These are phyloP conservation scores for Ilyonectria sp. DNA, from an alignment of 2,329 filamentous ascomycete genomes.

Conservation along the genomic window DNA sequence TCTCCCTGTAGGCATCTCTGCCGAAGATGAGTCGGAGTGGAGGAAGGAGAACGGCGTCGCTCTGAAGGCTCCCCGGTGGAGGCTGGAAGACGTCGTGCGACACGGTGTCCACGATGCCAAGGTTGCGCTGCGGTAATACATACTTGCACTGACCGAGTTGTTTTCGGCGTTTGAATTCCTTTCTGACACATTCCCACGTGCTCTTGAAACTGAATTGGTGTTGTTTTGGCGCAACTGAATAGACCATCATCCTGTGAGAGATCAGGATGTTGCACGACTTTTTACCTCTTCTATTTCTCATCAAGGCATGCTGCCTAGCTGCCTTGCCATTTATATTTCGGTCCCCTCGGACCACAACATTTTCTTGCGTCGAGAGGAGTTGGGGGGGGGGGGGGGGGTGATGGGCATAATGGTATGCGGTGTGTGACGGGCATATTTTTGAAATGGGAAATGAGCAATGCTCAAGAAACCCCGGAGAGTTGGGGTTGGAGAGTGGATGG, in stretches of 20 bases:
- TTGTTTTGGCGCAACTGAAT: constrained; percentile 44
- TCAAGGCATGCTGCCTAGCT: constrained; percentile 27
- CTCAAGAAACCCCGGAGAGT: constrained; percentile 30
- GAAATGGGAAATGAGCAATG: constrained; percentile 44
- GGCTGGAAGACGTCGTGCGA: constrained; percentile 84
- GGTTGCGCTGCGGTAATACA: constrained; percentile 73
- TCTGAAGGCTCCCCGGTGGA: constrained; percentile 84
- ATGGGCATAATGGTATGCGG: constrained; percentile 32
- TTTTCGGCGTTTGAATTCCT: constrained; percentile 46
- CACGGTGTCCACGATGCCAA: constrained; percentile 84
- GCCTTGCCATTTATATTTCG: constrained; percentile 28
- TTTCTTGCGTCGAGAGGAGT: constrained; percentile 36
- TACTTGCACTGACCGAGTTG: constrained; percentile 35
- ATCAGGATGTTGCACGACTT: constrained; percentile 42
- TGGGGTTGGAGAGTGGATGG: constrained; percentile 27
- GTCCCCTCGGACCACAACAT: constrained; percentile 14
- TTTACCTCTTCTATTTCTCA: constrained; percentile 37
- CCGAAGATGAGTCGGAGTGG: constrained; percentile 81
- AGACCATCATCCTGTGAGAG: constrained; percentile 42
- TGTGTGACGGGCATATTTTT: constrained; percentile 31
- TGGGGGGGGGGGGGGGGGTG: constrained; percentile 39
- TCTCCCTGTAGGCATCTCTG: constrained; percentile 78
- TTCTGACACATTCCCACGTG: constrained; percentile 33
- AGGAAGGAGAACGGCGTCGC: constrained; percentile 75
- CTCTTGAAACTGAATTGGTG: constrained; percentile 35